Base-by-base conservation (phyloP, 2,329 filamentous ascomycete genomes). In the Botryotinia calthae region DNA sequence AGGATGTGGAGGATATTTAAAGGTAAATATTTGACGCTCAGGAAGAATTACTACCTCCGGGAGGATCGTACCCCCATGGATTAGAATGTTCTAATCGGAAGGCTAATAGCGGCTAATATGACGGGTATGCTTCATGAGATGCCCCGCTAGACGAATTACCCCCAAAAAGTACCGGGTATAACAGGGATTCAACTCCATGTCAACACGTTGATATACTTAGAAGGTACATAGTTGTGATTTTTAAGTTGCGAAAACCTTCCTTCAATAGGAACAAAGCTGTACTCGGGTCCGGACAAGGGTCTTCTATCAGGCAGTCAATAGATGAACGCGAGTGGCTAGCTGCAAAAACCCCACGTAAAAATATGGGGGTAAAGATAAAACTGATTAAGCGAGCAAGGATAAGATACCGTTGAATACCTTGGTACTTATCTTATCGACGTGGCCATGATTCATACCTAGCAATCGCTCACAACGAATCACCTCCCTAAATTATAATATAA, bases 371-470 rank as follows among this genome's bases (percentile, higher is more conserved):
- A 12, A 14, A 9, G 14, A 54, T 40, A 25, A 22, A 68, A 44
- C 12, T 6, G 37, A 22, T 37, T 22, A 62, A 62, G 40, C 59
- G 37, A 40, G 28, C 63, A 65, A 67, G 65, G 65, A 56, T 67
- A 34, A 67, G 64, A n/a, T 54, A 51, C 25, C 2, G 64, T 28
- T 54, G 25, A 34, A n/a, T 44, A 56, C 48, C 20, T 56, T 68
- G 22, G 48, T 56, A 68, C 48, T 58, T 68, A 68, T 68, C 65
- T 68, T 68, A 68, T 56, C 34, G 48, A 68, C 65, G 65, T 68
- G 65, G 51, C 65, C 65, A 31, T 46, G n/a, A 63, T 44, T 63
- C 61, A 42, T 16, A 54, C n/a, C 34, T 56, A 28, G n/a, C n/a
- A 10, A 42, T 18, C n/a, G 48, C 18, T 12, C 25, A 6, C 18